A percentile compares a stretch with the other conserved stretches of the same genome.
These are phyloP conservation scores for Calonectria ilicicola DNA, from an alignment of 2,329 filamentous ascomycete genomes.

Conservation along the genomic window DNA sequence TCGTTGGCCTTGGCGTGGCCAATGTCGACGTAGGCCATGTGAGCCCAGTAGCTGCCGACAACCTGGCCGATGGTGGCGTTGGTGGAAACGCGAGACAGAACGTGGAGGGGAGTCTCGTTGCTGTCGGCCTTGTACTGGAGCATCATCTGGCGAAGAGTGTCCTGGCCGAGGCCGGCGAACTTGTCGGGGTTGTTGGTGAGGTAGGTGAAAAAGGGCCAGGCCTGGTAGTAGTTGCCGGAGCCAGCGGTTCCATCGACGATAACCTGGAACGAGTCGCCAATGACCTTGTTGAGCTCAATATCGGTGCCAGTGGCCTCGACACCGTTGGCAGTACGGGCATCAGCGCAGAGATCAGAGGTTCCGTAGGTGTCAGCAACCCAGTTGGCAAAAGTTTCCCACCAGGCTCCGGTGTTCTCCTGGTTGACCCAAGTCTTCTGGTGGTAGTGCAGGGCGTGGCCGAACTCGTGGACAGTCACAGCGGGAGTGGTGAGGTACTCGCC, in stretches of 20 bases:
- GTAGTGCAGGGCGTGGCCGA: constrained; percentile 61
- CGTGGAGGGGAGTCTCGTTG: constrained; percentile 63
- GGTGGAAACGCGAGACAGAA: constrained; percentile 53
- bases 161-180: constrained; percentile 53
- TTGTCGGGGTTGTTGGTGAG: constrained; percentile 61
- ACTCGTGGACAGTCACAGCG: constrained; percentile 61
- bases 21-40: constrained; percentile 65
- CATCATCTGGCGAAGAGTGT: constrained; percentile 57
- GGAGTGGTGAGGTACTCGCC: constrained; percentile 52
- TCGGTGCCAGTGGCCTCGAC: constrained; percentile 51
- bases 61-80: constrained; percentile 52
- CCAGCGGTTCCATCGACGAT: constrained; percentile 58
- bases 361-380: constrained; percentile 62
- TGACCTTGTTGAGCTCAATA: constrained; percentile 58
- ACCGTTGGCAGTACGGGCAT: constrained; percentile 49
- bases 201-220: constrained; percentile 64
- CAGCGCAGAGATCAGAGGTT: constrained; percentile 57
- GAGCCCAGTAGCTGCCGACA: constrained; percentile 63
- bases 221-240: constrained; percentile 63
- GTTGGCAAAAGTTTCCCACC: constrained; percentile 65
- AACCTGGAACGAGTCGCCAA: constrained; percentile 60
- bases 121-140: constrained; percentile 56
- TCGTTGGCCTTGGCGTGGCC: constrained; percentile 55
- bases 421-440: constrained; percentile 57
- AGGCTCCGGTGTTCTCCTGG: constrained; percentile 59